Evolutionary conservation across 371 early-diverging fungal species (phyloP).

Genomic region (Mucor saturninus): DNA sequence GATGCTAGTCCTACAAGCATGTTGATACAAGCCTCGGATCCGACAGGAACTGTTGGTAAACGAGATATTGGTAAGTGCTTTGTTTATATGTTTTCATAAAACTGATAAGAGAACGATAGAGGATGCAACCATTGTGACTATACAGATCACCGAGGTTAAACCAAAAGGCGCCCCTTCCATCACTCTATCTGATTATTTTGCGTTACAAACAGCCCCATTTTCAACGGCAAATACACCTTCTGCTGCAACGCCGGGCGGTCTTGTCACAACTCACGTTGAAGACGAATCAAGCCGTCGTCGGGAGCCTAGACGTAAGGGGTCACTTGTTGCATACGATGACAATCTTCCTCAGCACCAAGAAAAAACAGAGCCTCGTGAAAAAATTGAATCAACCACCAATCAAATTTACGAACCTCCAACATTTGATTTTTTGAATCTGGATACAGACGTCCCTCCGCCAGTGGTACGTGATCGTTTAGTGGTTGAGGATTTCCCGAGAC

Average conservation of each 20-base stretch:
- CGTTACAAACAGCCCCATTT: slow-evolving; percentile 30
- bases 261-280: slow-evolving; percentile 6
- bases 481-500: slow-evolving; percentile 69
- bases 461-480: slow-evolving; percentile 63
- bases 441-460: slow-evolving; percentile 73
- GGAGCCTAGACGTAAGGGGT: slow-evolving; percentile 56
- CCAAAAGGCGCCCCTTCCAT: slow-evolving; percentile 29
- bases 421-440: slow-evolving; percentile 45
- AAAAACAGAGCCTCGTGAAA: slow-evolving; percentile 11
- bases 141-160: slow-evolving; percentile 40
- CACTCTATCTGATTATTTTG: slow-evolving; percentile 33
- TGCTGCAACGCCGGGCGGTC: background rate
- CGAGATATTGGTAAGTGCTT: slow-evolving; percentile 35
- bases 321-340: slow-evolving; percentile 70
- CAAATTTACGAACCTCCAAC: slow-evolving; percentile 65
- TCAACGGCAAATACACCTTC: slow-evolving; percentile 37
- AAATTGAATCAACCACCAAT: slow-evolving; percentile 30
- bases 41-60: slow-evolving; percentile 32
- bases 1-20: slow-evolving; percentile 66
- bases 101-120: background rate
- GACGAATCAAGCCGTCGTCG: slow-evolving; percentile 33
- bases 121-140: slow-evolving; percentile 46
- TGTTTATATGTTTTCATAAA: background rate
- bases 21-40: slow-evolving; percentile 44
- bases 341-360: slow-evolving; percentile 26